These are phyloP conservation scores for Penicillium bovifimosum DNA, from an alignment of 495 filamentous ascomycete species.

Conservation along the genomic window DNA sequence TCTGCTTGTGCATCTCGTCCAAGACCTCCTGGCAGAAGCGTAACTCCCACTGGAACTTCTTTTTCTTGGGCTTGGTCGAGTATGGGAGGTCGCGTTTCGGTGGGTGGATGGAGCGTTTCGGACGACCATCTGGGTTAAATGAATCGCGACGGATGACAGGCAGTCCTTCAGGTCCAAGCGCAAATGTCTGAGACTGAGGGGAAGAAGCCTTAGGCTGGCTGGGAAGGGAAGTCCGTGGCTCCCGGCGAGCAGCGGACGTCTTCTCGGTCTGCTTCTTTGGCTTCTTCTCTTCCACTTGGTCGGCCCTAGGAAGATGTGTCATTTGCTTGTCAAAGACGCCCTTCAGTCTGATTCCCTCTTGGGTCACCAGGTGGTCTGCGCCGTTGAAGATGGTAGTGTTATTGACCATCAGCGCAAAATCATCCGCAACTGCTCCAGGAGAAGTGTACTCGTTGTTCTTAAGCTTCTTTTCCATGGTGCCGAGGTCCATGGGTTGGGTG, in stretches of 20 bases:
- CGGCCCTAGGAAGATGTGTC: conserved; percentile 41
- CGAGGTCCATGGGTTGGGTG: conserved; percentile 74
- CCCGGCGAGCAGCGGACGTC: conserved; percentile 46
- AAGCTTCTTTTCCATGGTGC: conserved; percentile 74
- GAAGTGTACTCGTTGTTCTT: conserved; percentile 60
- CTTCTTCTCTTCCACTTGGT: conserved; percentile 58
- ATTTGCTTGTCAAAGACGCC: conserved; percentile 57
- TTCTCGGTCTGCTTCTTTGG: conserved; percentile 48
- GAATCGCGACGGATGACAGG: conserved; percentile 90
- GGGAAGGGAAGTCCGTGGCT: conserved; percentile 44
- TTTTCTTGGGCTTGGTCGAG: conserved; percentile 77
- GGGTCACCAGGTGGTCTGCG: conserved; percentile 61
- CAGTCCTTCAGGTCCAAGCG: conserved; percentile 75
- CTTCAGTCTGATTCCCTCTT: conserved; percentile 55
- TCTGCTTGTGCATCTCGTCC: conserved; percentile 69
- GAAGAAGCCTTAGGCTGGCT: conserved; percentile 41
- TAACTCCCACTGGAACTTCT: conserved; percentile 84
- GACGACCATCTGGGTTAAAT: conserved; percentile 66
- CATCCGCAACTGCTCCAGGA: conserved; percentile 59
- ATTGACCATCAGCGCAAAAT: conserved; percentile 66
- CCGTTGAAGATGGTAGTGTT: conserved; percentile 85
- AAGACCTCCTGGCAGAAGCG: conserved; percentile 83
- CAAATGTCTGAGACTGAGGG: conserved; percentile 62
- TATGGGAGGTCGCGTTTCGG: conserved; percentile 87
- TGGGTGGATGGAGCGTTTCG: conserved; percentile 91